Percentiles rank a stretch among this genome's conserved stretches.
Evolutionary conservation across 2,329 filamentous ascomycete genomes (phyloP).

Genomic region (Fusarium robinianum): DNA sequence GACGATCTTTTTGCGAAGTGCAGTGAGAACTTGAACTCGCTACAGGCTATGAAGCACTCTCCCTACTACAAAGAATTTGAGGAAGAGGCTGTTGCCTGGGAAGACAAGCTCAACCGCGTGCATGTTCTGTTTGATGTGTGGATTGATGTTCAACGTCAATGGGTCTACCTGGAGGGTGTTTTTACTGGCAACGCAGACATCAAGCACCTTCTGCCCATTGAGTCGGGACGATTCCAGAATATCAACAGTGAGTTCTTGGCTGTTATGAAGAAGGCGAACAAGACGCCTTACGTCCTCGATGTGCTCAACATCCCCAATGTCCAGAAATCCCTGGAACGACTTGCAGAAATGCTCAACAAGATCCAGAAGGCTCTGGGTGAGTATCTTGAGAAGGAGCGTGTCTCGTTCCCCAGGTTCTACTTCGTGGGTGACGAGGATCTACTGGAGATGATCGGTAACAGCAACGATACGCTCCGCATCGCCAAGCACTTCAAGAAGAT

Average conservation of each 20-base stretch:
- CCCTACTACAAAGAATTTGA: conserved; percentile 99
- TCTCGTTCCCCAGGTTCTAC: conserved; percentile 98
- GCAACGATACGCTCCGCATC: conserved; percentile 93
- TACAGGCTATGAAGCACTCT: conserved; percentile 98
- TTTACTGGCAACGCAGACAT: conserved; percentile 99
- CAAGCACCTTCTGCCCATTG: conserved; percentile 94
- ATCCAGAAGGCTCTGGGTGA: conserved; percentile 98
- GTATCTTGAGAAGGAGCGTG: conserved; percentile 95
- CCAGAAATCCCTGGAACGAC: conserved; percentile 90
- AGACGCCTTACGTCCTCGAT: conserved; percentile 92
- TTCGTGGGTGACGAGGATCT: conserved; percentile 99
- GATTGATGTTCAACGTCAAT: conserved; percentile 99
- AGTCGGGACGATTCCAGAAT: conserved; percentile 96
- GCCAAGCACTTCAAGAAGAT: conserved; percentile 99
- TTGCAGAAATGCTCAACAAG: conserved; percentile 97
- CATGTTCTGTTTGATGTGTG: conserved; percentile 98
- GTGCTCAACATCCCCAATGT: conserved; percentile 95
- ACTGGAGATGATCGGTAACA: conserved; percentile 98
- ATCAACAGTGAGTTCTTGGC: conserved; percentile 98
- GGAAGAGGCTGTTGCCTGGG: conserved; percentile 94
- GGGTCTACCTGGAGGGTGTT: conserved; percentile 98
- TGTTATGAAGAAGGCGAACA: conserved; percentile 99
- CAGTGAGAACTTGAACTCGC: conserved; percentile 94
- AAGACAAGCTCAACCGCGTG: conserved; percentile 96
- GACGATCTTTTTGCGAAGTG: conserved; percentile 98